A percentile compares a stretch with the other conserved stretches of the same genome.
Conservation (phyloP, 495 filamentous ascomycete species). For the Penicillium canescens region DNA sequence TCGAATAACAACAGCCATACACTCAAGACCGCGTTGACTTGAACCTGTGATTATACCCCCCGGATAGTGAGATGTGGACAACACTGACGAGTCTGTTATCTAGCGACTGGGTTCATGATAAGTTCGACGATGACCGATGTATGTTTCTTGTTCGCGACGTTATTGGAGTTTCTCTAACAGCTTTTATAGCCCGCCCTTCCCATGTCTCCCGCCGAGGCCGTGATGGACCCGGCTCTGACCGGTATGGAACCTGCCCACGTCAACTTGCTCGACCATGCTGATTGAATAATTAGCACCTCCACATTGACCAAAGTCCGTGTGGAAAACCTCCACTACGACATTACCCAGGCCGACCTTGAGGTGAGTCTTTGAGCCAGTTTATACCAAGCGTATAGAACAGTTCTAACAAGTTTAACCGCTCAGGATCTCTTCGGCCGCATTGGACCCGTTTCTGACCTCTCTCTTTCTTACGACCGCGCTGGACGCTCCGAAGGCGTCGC, state of each 20-base stretch:
- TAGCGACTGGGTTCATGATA: conserved; percentile 92
- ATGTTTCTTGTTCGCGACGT: conserved; percentile 27
- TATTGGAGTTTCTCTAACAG: conserved; percentile 17
- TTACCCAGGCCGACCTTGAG: conserved; percentile 82
- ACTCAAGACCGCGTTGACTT: conserved; percentile 54
- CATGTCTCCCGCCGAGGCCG: conserved; percentile 40
- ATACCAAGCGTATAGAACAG: neutral
- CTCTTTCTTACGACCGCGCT: conserved; percentile 82
- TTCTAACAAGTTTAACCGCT: neutral
- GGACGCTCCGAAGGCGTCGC: conserved; percentile 87
- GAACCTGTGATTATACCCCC: conserved; percentile 46
- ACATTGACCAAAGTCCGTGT: conserved; percentile 74
- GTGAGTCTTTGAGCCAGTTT: conserved; percentile 45
- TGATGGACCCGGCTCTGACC: conserved; percentile 50
- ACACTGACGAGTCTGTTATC: conserved; percentile 15
- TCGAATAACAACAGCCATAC: conserved; percentile 54
- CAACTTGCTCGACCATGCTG: conserved; percentile 15
- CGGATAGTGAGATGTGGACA: conserved; percentile 5
- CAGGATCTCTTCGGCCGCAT: conserved; percentile 82
- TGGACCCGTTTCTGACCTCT: conserved; percentile 67
- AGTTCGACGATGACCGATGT: conserved; percentile 65
- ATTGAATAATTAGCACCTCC: conserved; percentile 29
- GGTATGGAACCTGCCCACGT: conserved; percentile 38
- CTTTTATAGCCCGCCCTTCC: conserved; percentile 36
- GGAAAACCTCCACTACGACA: conserved; percentile 92